Evolutionary conservation across 202 grass and related monocot genomes (phyloP).

Genomic region (Carex arenaria): DNA sequence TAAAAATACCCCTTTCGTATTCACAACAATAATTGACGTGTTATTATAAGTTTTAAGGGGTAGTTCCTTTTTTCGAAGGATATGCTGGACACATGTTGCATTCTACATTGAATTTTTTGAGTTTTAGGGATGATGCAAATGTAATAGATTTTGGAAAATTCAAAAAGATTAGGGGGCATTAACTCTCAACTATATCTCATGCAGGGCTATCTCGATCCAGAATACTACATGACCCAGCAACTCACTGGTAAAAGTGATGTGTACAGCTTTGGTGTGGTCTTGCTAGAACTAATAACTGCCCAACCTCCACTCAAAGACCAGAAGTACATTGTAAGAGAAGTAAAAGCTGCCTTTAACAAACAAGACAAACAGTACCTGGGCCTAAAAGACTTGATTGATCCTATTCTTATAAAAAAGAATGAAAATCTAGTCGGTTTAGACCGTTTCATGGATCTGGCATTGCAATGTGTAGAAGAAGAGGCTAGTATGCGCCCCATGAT

Average conservation of each 20-base stretch:
- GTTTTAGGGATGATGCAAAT: neutral
- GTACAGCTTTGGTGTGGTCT: conserved; percentile 82
- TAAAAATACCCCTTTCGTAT: neutral
- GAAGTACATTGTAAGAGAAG: conserved; percentile 58
- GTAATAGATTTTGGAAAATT: neutral
- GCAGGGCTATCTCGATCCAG: conserved; percentile 84
- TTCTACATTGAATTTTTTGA: neutral
- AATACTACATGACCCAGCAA: conserved; percentile 78
- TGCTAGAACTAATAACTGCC: conserved; percentile 61
- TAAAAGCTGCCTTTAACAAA: conserved; percentile 49
- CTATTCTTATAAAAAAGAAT: conserved; percentile 31
- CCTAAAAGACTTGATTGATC: conserved; percentile 76
- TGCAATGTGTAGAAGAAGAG: conserved; percentile 45
- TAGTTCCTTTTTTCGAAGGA: neutral
- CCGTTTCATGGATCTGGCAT: conserved; percentile 48
- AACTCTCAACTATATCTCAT: conserved; percentile 6
- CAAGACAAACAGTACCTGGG: conserved; percentile 47
- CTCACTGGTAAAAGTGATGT: conserved; percentile 82
- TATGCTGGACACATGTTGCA: neutral
- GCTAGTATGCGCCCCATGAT: conserved; percentile 39
- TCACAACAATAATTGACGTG: neutral
- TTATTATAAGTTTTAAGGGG: neutral
- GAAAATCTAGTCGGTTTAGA: conserved; percentile 37
- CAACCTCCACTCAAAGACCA: conserved; percentile 48
- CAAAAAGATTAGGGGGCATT: neutral